These are phyloP conservation scores for Pelargonium myrrhifolium DNA, from an alignment of 441 rosid species.

Conservation along the genomic window DNA sequence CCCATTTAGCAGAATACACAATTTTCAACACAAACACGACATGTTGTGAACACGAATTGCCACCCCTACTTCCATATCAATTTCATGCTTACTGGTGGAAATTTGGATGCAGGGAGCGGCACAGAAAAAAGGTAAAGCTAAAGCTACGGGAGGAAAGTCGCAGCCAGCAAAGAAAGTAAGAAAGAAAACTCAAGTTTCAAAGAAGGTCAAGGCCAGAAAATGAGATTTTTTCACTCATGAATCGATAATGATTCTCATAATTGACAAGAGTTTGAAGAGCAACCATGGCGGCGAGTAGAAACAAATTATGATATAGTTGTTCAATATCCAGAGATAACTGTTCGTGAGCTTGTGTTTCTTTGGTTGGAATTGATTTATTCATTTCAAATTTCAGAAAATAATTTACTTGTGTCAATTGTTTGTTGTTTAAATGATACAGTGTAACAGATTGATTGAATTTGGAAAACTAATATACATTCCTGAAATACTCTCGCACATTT, in stretches of 20 bases:
- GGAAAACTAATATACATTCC: neutral
- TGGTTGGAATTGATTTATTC: neutral
- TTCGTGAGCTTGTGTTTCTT: neutral
- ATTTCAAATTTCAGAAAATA: neutral
- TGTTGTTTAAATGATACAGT: neutral
- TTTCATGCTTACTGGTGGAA: slow-evolving; percentile 9
- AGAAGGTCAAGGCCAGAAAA: slow-evolving; percentile 51
- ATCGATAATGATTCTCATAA: neutral
- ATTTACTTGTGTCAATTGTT: neutral
- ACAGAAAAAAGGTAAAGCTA: slow-evolving; percentile 47
- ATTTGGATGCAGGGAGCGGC: slow-evolving; percentile 36
- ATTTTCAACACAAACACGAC: too few relatives aligned
- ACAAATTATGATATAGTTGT: neutral
- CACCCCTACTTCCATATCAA: too few relatives aligned
- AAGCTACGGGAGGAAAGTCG: slow-evolving; percentile 40
- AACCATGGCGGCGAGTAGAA: slow-evolving; percentile 3
- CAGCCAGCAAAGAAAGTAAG: slow-evolving; percentile 48
- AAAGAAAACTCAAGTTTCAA: slow-evolving; percentile 44
- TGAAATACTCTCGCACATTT: neutral
- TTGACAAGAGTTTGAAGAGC: neutral
- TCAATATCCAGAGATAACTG: neutral
- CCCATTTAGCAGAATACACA: too few relatives aligned
- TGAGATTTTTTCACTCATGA: slow-evolving; percentile 25
- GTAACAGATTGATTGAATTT: neutral
- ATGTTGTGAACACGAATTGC: too few relatives aligned